Evolutionary conservation across 225 moss, liverwort and hornwort genomes (phyloP), one percentile per base, ranked within the genome.

Genomic region (Bryum argenteum): DNA sequence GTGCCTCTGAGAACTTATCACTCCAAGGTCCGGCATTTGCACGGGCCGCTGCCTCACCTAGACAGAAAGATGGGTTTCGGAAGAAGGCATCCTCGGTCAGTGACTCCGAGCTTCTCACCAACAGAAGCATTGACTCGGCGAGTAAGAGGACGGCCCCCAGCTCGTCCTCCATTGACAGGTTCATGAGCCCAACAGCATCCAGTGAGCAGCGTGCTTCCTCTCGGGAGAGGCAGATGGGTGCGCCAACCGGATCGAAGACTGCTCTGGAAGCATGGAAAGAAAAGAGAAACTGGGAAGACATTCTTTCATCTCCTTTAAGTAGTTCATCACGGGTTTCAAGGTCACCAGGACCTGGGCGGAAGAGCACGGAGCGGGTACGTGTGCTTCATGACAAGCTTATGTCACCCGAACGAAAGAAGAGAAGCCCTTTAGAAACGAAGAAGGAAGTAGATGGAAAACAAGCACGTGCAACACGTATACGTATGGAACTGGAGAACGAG

Each of bases 241-340:
- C 63, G 23, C 51, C 53, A 63, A 39, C 58, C 13, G 63, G 71
- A 57, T 81, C 71, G 10, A 85, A 72, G 23, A 73, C 28, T 45
- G 47, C 74, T 64, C 3, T 82, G 0, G 75, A 82, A 40, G 72
- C 77, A 28, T 85, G 78, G 80, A 88, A 88, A 67, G 75, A 85
- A 47, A 85, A 88, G 43, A 41, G 77, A 59, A 88, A 88, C 42
- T 80, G 72, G 63, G 28, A 88, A 50, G 77, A 88, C n/a, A 82
- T 75, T 55, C 69, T 82, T 9, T 79, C 61, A 11, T 88, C 82
- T 51, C 75, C 79, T 71, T 68, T 74, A 21, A 75, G 37, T 61
- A 66, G 53, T 15, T 77, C 78, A 70, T 60, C 70, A 38, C 66
- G 37, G 1, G 22, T 76, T 16, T 82, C 82, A 33, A 69, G 72